Percentiles rank a stretch among this genome's conserved stretches.
These are phyloP conservation scores for Wickerhamiella azymoides DNA, from an alignment of 805 yeast genomes.

Conservation along the genomic window DNA sequence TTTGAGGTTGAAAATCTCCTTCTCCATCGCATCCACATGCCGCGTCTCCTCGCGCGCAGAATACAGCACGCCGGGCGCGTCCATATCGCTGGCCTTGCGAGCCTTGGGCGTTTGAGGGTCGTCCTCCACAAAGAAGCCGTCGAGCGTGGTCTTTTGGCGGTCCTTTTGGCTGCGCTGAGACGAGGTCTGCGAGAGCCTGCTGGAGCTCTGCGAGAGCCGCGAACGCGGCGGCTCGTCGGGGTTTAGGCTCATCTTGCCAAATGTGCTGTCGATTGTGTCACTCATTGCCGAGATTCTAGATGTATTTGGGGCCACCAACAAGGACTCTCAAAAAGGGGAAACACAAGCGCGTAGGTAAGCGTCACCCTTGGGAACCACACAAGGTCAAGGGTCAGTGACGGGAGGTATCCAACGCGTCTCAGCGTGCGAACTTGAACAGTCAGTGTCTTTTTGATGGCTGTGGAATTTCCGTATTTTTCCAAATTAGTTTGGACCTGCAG, in stretches of 20 bases:
- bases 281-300: constrained; percentile 21
- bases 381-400: no score
- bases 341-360: no score
- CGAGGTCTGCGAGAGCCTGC: constrained; percentile 5
- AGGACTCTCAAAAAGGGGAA: no score
- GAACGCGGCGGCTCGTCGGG: constrained; percentile 6
- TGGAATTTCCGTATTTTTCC: no score
- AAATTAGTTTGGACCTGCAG: no score
- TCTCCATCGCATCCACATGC: constrained; percentile 12
- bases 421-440: no score
- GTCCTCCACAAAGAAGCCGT: neutral
- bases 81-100: neutral
- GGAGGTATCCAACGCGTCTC: no score
- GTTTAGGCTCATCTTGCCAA: constrained; percentile 6
- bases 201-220: constrained; percentile 1
- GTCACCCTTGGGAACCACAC: no score
- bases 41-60: constrained; percentile 22
- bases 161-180: neutral
- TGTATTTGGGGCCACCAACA: no score
- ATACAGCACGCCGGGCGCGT: neutral
- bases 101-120: neutral
- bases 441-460: no score
- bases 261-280: constrained; percentile 15
- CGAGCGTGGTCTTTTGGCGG: neutral
- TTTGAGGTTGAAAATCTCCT: constrained; percentile 17